Conservation (phyloP, 805 yeast genomes). For the Candida suzukii region DNA sequence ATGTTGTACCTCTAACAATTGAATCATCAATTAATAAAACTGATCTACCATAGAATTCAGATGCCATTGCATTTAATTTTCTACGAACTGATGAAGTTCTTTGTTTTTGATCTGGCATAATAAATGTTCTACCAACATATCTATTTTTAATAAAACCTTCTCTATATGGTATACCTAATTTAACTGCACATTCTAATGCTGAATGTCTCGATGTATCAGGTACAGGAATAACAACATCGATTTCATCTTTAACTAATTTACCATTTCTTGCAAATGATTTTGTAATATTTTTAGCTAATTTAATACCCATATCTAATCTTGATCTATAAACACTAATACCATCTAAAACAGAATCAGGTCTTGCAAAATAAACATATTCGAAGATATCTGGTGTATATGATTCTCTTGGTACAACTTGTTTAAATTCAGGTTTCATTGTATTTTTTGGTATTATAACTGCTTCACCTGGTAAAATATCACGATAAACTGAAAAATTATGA, state of each 20-base stretch:
- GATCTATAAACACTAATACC: slow-evolving; percentile 95
- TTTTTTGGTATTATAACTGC: slow-evolving; percentile 89
- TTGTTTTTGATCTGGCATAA: slow-evolving; percentile 96
- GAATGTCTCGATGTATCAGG: slow-evolving; percentile 98
- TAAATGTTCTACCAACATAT: slow-evolving; percentile 95
- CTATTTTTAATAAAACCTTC: slow-evolving; percentile 97
- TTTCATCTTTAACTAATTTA: slow-evolving; percentile 41
- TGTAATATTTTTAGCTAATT: slow-evolving; percentile 68
- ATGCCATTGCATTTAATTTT: slow-evolving; percentile 92
- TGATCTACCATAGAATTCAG: slow-evolving; percentile 78
- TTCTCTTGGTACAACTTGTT: slow-evolving; percentile 74
- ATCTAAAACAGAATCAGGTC: slow-evolving; percentile 94
- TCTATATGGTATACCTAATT: slow-evolving; percentile 75
- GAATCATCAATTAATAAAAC: slow-evolving; percentile 95
- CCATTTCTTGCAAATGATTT: slow-evolving; percentile 29
- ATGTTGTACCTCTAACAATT: slow-evolving; percentile 95
- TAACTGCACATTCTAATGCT: slow-evolving; percentile 85
- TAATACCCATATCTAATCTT: slow-evolving; percentile 89
- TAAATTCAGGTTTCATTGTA: slow-evolving; percentile 64
- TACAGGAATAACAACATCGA: slow-evolving; percentile 95
- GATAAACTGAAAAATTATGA: slow-evolving; percentile 71
- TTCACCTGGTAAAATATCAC: slow-evolving; percentile 91
- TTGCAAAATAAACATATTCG: slow-evolving; percentile 95
- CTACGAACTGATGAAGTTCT: slow-evolving; percentile 90
- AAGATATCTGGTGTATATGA: slow-evolving; percentile 92